phyloP scores from a whole-genome alignment of 345 rosid genomes.

The Trapa incisa region DNA sequence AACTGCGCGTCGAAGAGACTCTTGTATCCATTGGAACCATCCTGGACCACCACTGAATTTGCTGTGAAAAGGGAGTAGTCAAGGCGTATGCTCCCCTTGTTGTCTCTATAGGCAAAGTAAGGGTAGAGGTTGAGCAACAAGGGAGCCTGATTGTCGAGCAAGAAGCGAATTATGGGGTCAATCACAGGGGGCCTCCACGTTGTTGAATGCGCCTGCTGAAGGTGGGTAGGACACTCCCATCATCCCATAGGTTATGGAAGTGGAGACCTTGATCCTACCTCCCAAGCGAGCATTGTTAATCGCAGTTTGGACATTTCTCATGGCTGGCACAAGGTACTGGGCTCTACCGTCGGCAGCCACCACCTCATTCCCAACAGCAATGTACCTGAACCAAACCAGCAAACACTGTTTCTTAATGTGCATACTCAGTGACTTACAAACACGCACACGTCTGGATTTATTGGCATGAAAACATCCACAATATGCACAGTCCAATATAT shows the following conservation, averaged over 20 bases:
- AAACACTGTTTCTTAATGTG: too few relatives aligned
- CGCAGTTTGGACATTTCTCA: conserved; percentile 29
- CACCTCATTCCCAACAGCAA: conserved; percentile 56
- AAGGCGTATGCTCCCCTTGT: conserved; percentile 11
- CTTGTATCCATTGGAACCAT: conserved; percentile 17
- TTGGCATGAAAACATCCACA: too few relatives aligned
- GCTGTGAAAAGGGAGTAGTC: conserved; percentile 32
- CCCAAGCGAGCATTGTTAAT: conserved; percentile 21
- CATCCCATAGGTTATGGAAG: conserved; percentile 7
- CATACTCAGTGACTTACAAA: neutral
- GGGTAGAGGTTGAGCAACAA: conserved; percentile 36
- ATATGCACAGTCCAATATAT: neutral
- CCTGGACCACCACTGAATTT: conserved; percentile 7
- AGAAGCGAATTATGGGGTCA: conserved; percentile 24
- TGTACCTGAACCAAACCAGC: conserved; percentile 25
- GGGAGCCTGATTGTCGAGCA: conserved; percentile 26
- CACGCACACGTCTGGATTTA: too few relatives aligned
- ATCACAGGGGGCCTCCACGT: conserved; percentile 14
- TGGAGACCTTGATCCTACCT: conserved; percentile 34
- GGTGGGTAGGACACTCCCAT: conserved; percentile 19
- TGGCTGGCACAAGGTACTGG: conserved; percentile 28
- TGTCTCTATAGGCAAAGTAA: conserved; percentile 19
- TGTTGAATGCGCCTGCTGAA: conserved; percentile 10
- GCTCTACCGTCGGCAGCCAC: conserved; percentile 16
- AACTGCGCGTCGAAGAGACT: conserved; percentile 46